Evolutionary conservation across 805 yeast genomes (phyloP).

Genomic region (Metschnikowia rubicola): DNA sequence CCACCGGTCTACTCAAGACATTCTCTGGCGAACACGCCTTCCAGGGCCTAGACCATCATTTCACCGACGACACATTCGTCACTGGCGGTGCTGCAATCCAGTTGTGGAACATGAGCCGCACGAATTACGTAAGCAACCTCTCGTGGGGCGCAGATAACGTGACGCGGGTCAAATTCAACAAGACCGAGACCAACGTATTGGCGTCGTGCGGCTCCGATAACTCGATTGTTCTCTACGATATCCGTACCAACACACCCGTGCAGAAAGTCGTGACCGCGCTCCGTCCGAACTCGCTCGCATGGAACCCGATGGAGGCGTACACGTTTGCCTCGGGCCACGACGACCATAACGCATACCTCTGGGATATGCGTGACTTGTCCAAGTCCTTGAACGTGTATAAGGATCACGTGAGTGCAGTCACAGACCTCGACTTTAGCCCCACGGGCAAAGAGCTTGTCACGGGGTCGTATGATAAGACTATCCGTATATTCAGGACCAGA

Average conservation of each 20-base stretch:
- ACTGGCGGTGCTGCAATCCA: constrained; percentile 91
- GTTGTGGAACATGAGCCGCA: constrained; percentile 86
- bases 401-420: constrained; percentile 94
- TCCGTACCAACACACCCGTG: constrained; percentile 85
- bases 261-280: constrained; percentile 83
- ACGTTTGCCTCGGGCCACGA: constrained; percentile 89
- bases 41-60: constrained; percentile 82
- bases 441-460: constrained; percentile 96
- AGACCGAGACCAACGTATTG: constrained; percentile 81
- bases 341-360: constrained; percentile 89
- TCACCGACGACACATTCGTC: constrained; percentile 67
- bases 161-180: constrained; percentile 77
- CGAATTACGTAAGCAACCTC: constrained; percentile 70
- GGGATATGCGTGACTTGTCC: constrained; percentile 93
- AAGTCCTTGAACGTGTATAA: constrained; percentile 81
- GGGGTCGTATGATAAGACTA: constrained; percentile 91
- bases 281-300: constrained; percentile 80
- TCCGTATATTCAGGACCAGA: constrained; percentile 68
- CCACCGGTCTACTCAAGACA: constrained; percentile 67
- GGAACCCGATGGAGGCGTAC: constrained; percentile 99
- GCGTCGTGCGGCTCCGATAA: constrained; percentile 88
- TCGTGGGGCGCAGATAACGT: constrained; percentile 98
- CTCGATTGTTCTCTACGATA: constrained; percentile 84
- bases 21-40: constrained; percentile 82
- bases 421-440: constrained; percentile 93